These are phyloP conservation scores for Candida berthetii DNA, from an alignment of 805 yeast genomes.

Conservation along the genomic window DNA sequence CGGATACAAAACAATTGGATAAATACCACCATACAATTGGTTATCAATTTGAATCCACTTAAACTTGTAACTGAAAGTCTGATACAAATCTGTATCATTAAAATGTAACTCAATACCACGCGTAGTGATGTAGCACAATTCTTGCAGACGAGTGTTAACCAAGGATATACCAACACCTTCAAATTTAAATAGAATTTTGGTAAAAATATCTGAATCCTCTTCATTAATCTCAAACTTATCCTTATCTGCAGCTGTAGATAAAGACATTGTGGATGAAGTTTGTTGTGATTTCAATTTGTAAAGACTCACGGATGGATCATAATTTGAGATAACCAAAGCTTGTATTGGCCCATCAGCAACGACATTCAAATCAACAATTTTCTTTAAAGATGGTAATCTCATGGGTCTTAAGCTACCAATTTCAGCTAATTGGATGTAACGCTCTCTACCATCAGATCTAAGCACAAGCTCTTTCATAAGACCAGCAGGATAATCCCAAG, in stretches of 20 bases:
- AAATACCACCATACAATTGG: slow-evolving; percentile 81
- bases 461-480: slow-evolving; percentile 72
- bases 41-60: slow-evolving; percentile 97
- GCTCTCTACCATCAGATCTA: slow-evolving; percentile 63
- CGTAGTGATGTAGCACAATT: slow-evolving; percentile 76
- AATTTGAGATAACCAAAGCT: slow-evolving; percentile 76
- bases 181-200: slow-evolving; percentile 50
- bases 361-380: slow-evolving; percentile 80
- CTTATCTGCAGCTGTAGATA: slow-evolving; percentile 20
- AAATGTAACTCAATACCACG: slow-evolving; percentile 77
- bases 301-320: slow-evolving; percentile 71
- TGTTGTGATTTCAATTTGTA: slow-evolving; percentile 42
- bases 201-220: slow-evolving; percentile 27
- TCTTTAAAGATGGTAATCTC: slow-evolving; percentile 50
- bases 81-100: slow-evolving; percentile 79
- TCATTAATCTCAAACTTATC: slow-evolving; percentile 49
- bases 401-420: slow-evolving; percentile 89
- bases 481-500: slow-evolving; percentile 97
- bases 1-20: slow-evolving; percentile 86
- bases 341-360: slow-evolving; percentile 96
- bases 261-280: slow-evolving; percentile 25
- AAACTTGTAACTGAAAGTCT: slow-evolving; percentile 69
- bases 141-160: slow-evolving; percentile 64
- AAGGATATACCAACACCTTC: slow-evolving; percentile 88
- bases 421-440: slow-evolving; percentile 83